phyloP scores from a whole-genome alignment of 2,329 filamentous ascomycete genomes.

The Aspergillus japonicus region DNA sequence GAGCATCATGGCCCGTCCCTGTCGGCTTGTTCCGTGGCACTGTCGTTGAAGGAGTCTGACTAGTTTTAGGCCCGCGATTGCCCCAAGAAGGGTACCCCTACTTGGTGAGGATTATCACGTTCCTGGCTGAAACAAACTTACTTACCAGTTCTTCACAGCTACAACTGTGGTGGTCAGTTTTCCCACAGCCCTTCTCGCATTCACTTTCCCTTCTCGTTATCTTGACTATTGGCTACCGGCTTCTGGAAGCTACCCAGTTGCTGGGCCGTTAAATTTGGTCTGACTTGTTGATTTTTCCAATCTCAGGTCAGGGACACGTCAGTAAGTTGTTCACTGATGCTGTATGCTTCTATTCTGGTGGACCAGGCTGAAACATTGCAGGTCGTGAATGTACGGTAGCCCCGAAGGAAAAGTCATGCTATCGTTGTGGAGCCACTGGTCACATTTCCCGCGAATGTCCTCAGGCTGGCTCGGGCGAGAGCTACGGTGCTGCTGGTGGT shows the following conservation, averaged over 20 bases:
- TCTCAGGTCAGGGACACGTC: slow-evolving; percentile 67
- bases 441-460: slow-evolving; percentile 84
- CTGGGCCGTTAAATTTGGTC: neutral
- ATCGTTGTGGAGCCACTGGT: slow-evolving; percentile 68
- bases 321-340: slow-evolving; percentile 54
- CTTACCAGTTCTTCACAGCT: slow-evolving; percentile 51
- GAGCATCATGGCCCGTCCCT: neutral
- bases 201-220: neutral
- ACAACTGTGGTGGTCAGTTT: slow-evolving; percentile 73
- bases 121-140: neutral
- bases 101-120: slow-evolving; percentile 58
- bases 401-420: slow-evolving; percentile 76
- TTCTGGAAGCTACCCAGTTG: no score
- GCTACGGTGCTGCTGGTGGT: slow-evolving; percentile 48
- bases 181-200: neutral
- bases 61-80: slow-evolving; percentile 71
- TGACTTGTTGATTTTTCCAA: slow-evolving; percentile 21
- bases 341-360: slow-evolving; percentile 5
- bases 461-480: slow-evolving; percentile 47
- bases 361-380: slow-evolving; percentile 30
- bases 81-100: slow-evolving; percentile 77
- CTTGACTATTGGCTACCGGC: neutral
- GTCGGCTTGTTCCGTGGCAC: neutral
- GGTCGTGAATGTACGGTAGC: slow-evolving; percentile 89
- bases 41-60: slow-evolving; percentile 18